Evolutionary conservation across 169 alveolate genomes (phyloP), one percentile per base, ranked within the genome.

Genomic region (Plasmodium inui): DNA sequence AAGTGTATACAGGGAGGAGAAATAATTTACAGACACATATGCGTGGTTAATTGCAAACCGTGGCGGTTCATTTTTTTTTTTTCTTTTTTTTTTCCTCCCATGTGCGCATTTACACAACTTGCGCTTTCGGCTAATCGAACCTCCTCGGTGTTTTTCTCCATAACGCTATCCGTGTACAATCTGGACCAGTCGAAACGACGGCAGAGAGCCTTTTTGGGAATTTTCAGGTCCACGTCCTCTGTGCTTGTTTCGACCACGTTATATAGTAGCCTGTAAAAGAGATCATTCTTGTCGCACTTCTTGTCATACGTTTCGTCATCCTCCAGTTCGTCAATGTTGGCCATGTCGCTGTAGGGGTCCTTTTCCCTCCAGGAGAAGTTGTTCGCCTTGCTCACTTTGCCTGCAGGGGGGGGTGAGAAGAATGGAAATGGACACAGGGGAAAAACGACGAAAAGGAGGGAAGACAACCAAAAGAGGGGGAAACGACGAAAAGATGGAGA

Each of bases 161-260:
- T 61, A 50, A 90, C 83, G 39, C 72, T 82, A 1, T 73, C 37
- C 46, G 78, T 80, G 61, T 81, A 90, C 79, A 73, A 53, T 22
- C 91, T 81, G 2, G 95, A 90, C 95, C 95, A 90, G 46, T 90
- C 95, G 57, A 90, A 80, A 67, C 95, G 90, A 28, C 92, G 90
- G 72, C 95, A 90, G 17, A 90, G 83, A 70, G 82, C 91, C 74
- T 90, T 90, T 81, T 90, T 90, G 8, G 95, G 95, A 41, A 90
- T 37, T 81, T 90, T 81, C 39, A 90, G 39, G 5, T 90, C 95
- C 26, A 90, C 50, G 28, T 90, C 32, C 8, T 82, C 91, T 71
- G 26, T 81, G 71, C 41, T 82, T 32, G 22, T 90, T 70, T 73
- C 92, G 22, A 90, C 55, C n/a, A 88, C 74, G 53, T 30, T 53